These are phyloP conservation scores for Paspalum vaginatum DNA, from an alignment of 176 grass and related monocot species.

Conservation along the genomic window DNA sequence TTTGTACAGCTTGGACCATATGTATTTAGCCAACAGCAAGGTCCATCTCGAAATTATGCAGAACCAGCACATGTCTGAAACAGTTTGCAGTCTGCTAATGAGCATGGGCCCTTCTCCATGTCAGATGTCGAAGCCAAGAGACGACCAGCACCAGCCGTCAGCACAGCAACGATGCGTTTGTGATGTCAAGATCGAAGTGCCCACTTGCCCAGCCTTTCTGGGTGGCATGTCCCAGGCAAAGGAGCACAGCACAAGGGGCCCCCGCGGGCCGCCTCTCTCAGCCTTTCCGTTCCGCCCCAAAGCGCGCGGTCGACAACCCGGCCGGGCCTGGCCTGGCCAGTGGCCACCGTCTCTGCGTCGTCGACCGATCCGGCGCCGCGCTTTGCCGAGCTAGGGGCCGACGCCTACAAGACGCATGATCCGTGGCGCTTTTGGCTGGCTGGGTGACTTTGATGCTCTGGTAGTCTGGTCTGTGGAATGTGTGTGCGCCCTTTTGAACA, in stretches of 20 bases:
- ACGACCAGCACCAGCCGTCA: not conserved
- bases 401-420: constrained; percentile 54
- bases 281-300: no score
- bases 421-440: constrained; percentile 45
- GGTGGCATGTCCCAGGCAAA: constrained; percentile 26
- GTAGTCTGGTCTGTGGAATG: not conserved
- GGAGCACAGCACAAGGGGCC: constrained; percentile 22
- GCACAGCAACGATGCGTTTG: constrained; percentile 5
- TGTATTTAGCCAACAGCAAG: not conserved
- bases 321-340: no score
- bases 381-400: constrained; percentile 36
- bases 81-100: no score
- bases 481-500: constrained; percentile 25
- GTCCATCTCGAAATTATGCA: not conserved
- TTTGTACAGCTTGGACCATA: not conserved
- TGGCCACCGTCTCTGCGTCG: constrained; percentile 1
- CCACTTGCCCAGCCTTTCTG: not conserved
- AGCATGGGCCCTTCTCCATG: not conserved
- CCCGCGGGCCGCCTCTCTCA: constrained; percentile 9
- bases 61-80: not conserved
- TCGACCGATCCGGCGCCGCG: constrained; percentile 4
- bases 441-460: constrained; percentile 35
- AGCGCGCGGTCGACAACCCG: no score
- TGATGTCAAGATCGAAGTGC: constrained; percentile 35
- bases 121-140: not conserved